Evolutionary conservation across 2,329 filamentous ascomycete genomes (phyloP).

Genomic region (Diaporthe destruens): DNA sequence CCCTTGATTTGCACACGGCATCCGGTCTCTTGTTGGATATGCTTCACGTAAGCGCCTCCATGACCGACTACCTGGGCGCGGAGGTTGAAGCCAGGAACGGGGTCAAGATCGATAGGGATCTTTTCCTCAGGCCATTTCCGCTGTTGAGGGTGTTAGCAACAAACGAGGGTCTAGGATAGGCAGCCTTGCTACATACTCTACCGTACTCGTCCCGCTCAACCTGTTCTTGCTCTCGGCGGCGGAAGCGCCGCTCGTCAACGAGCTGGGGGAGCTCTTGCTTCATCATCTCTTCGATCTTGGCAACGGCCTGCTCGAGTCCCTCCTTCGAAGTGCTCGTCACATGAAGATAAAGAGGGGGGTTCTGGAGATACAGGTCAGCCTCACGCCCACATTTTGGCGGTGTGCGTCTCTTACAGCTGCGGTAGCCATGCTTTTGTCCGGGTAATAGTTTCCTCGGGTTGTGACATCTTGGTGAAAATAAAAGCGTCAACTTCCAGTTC

Average conservation of each 20-base stretch:
- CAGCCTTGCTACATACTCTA: conserved; percentile 35
- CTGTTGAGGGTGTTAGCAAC: conserved; percentile 51
- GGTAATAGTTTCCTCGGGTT: conserved; percentile 94
- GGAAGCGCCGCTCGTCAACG: conserved; percentile 93
- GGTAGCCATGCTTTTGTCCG: conserved; percentile 97
- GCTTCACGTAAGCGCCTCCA: conserved; percentile 95
- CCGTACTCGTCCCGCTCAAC: conserved; percentile 46
- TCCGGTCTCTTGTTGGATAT: conserved; percentile 94
- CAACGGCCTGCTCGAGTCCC: conserved; percentile 89
- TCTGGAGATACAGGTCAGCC: conserved; percentile 63
- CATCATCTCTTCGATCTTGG: conserved; percentile 94
- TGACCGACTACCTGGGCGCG: conserved; percentile 96
- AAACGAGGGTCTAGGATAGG: conserved; percentile 47
- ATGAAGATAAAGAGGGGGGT: conserved; percentile 93
- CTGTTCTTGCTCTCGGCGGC: conserved; percentile 63
- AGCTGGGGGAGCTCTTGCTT: conserved; percentile 95
- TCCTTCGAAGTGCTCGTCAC: conserved; percentile 93
- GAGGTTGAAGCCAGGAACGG: conserved; percentile 93
- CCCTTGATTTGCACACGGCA: conserved; percentile 99
- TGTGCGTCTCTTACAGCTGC: conserved; percentile 75
- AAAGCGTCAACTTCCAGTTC: conserved; percentile 71
- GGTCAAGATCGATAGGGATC: conserved; percentile 90
- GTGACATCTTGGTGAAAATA: conserved; percentile 89
- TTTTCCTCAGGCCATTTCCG: conserved; percentile 99
- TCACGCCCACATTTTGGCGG: conserved; percentile 9